Conservation (phyloP, 768 basidiomycete genomes). For the Hysterangium stoloniferum region DNA sequence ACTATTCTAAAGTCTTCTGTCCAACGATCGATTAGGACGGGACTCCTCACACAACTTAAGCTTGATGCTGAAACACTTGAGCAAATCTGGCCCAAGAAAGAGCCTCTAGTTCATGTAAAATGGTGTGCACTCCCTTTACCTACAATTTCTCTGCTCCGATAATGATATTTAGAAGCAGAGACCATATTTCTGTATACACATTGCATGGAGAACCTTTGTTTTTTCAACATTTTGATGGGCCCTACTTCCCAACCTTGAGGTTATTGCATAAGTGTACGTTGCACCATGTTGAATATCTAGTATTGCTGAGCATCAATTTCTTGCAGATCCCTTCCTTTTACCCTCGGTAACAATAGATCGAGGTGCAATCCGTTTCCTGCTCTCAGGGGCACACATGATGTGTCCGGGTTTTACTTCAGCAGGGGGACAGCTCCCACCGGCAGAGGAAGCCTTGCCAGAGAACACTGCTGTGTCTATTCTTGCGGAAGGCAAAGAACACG, state of each 20-base stretch:
- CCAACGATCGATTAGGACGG: conserved; percentile 79
- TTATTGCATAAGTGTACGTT: conserved; percentile 85
- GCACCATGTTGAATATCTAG: neutral
- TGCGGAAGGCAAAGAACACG: conserved; percentile 94
- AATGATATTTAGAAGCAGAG: conserved; percentile 52
- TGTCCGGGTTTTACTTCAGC: conserved; percentile 92
- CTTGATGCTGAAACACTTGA: conserved; percentile 77
- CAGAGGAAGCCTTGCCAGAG: conserved; percentile 55
- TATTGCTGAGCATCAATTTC: conserved; percentile 4
- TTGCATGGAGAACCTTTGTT: conserved; percentile 82
- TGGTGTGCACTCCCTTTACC: conserved; percentile 52
- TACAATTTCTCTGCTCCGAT: conserved; percentile 9
- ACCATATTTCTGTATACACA: conserved; percentile 90
- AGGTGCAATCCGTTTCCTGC: conserved; percentile 94
- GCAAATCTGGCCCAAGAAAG: conserved; percentile 98
- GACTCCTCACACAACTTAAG: conserved; percentile 76
- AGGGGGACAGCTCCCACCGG: conserved; percentile 80
- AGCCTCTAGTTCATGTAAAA: conserved; percentile 85
- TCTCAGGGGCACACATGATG: conserved; percentile 94
- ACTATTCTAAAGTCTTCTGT: conserved; percentile 91
- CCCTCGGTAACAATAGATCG: conserved; percentile 88
- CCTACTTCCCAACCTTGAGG: conserved; percentile 81
- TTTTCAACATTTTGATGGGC: conserved; percentile 96
- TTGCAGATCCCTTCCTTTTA: conserved; percentile 80
- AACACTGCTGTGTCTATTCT: conserved; percentile 81